phyloP scores from a whole-genome alignment of 805 yeast genomes.

The Candida sithepensis region DNA sequence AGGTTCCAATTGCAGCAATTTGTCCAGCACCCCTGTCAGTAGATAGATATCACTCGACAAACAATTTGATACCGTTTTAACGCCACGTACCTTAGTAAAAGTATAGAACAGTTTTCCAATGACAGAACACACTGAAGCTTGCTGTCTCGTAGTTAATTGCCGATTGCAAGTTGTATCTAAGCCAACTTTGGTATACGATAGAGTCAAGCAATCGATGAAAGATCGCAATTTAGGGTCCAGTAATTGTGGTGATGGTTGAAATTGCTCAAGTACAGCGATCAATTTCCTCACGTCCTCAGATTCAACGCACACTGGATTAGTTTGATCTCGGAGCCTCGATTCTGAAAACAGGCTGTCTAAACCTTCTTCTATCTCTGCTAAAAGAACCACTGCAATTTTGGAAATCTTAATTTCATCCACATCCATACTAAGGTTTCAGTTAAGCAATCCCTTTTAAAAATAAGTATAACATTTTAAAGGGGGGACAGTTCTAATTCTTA shows the following conservation, averaged over 20 bases:
- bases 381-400: constrained; percentile 24
- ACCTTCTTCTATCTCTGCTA: constrained; percentile 13
- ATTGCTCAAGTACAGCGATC: constrained; percentile 38
- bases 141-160: background rate
- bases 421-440: constrained; percentile 22
- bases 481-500: too few relatives aligned
- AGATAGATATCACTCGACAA: constrained; percentile 57
- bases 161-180: background rate
- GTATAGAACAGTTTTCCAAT: constrained; percentile 46
- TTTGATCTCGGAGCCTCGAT: background rate
- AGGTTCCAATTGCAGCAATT: constrained; percentile 12
- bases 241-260: constrained; percentile 51
- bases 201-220: constrained; percentile 31
- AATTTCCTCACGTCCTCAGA: constrained; percentile 5
- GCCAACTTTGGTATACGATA: constrained; percentile 22
- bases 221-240: constrained; percentile 39
- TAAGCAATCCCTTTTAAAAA: too few relatives aligned
- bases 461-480: background rate
- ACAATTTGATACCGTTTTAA: constrained; percentile 55
- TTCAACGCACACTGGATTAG: background rate
- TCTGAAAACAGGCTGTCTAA: constrained; percentile 5
- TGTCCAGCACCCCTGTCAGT: constrained; percentile 35
- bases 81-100: constrained; percentile 62
- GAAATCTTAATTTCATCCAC: constrained; percentile 29
- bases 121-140: constrained; percentile 6